Evolutionary conservation across 2,329 filamentous ascomycete genomes (phyloP), one percentile per base, ranked within the genome.

Genomic region (Diaporthe aspalathi): DNA sequence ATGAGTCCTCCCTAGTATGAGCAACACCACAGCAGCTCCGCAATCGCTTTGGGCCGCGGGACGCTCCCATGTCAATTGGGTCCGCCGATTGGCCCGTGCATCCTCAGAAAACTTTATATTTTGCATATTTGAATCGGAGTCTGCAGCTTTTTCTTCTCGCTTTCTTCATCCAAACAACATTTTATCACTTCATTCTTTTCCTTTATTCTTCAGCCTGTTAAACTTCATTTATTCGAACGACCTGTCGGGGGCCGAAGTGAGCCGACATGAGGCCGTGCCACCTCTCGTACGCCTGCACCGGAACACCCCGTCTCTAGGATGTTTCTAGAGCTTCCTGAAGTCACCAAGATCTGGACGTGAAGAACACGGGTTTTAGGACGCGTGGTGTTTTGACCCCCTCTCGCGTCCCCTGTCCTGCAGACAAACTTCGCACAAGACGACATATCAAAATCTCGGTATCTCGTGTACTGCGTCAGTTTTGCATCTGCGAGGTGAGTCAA

Each of bases 21-120:
- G 62, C 67, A 52, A 70, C 43, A n/a, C n/a, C n/a, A n/a, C n/a
- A 67, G 35, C 68, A 32, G 57, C 57, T 72, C 71, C 63, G 62
- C 47, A 60, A 43, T 57, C 67, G 67, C 67, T 57, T 49, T 38
- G 60, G 20, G 43, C 43, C 12, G 7, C 49, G 43, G 27, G 45
- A 53, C 40, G 45, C 29, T 60, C 66, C 52, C 60, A 35, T 50
- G 66, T 32, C 53, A 50, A 52, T 50, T 68, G 43, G 53, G 43
- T 40, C 27, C 45, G 22, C 52, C 56, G 43, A 68, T 68, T 68
- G 67, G 67, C 47, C 67, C 67, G 67, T 68, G 67, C 67, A 60
- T n/a, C 53, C 14, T 27, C 53, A 32, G 67, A 68, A 68, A 68
- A 60, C 52, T 70, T 70, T 70, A 70, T 65, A 70, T 70, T 40